Conservation (phyloP, 2,329 filamentous ascomycete genomes). For the Trichophyton equinum region DNA sequence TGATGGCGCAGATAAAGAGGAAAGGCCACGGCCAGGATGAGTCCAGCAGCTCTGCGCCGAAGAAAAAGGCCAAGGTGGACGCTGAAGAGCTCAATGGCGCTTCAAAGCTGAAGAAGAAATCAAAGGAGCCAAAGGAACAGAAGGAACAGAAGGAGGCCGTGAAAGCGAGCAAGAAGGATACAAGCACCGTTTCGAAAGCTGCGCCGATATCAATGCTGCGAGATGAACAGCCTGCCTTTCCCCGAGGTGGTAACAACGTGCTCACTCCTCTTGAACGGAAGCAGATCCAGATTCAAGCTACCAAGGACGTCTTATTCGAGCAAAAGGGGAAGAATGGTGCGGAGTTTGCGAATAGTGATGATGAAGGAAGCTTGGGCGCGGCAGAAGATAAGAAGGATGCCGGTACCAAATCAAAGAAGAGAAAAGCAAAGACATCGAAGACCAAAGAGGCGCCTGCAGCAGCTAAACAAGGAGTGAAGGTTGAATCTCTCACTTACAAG, state of each 20-base stretch:
- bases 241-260: slow-evolving; percentile 79
- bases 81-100: slow-evolving; percentile 17
- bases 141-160: slow-evolving; percentile 10
- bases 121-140: slow-evolving; percentile 14
- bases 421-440: slow-evolving; percentile 16
- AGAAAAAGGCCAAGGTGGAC: slow-evolving; percentile 24
- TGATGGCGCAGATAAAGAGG: slow-evolving; percentile 36
- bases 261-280: slow-evolving; percentile 90
- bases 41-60: slow-evolving; percentile 21
- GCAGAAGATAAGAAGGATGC: slow-evolving; percentile 29
- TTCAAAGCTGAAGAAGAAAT: slow-evolving; percentile 11
- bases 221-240: slow-evolving; percentile 82
- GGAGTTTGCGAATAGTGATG: slow-evolving; percentile 28
- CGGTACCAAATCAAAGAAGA: slow-evolving; percentile 36
- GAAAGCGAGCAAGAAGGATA: background rate
- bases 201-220: slow-evolving; percentile 36
- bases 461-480: slow-evolving; percentile 48
- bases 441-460: slow-evolving; percentile 40
- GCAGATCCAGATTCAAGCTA: slow-evolving; percentile 88
- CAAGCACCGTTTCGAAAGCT: slow-evolving; percentile 10
- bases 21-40: slow-evolving; percentile 32
- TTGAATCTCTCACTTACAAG: slow-evolving; percentile 84
- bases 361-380: slow-evolving; percentile 16
- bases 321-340: slow-evolving; percentile 49
- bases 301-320: slow-evolving; percentile 82